Evolutionary conservation across 345 rosid genomes (phyloP).

Genomic region (Aquilaria malaccensis): DNA sequence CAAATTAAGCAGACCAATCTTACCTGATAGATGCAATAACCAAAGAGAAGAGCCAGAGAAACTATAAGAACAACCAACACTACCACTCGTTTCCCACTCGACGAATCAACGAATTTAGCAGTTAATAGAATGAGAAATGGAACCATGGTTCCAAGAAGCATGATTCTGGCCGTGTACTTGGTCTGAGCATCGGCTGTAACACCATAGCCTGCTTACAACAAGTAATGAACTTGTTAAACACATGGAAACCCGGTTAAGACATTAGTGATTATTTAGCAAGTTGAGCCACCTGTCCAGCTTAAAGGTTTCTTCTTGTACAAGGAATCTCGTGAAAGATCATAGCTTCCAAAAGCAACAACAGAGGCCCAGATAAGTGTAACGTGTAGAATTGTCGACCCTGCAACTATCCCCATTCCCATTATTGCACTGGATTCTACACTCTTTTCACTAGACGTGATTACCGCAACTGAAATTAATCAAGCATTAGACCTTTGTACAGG

Average conservation of each 20-base stretch:
- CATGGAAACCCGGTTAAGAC: no score
- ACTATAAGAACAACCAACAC: conserved; percentile 27
- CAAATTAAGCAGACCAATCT: neutral
- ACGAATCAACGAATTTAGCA: conserved; percentile 22
- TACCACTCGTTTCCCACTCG: conserved; percentile 15
- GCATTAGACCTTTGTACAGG: no score
- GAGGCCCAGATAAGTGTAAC: conserved; percentile 42
- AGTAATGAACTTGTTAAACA: no score
- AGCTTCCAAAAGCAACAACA: conserved; percentile 35
- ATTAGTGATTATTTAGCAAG: no score
- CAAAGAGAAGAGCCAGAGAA: conserved; percentile 18
- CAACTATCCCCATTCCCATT: conserved; percentile 37
- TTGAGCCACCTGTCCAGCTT: conserved; percentile 23
- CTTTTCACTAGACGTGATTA: conserved; percentile 19
- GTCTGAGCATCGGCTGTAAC: conserved; percentile 33
- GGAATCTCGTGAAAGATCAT: conserved; percentile 19
- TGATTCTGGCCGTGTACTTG: conserved; percentile 25
- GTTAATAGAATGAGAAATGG: conserved; percentile 38
- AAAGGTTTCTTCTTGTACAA: conserved; percentile 12
- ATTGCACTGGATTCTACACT: conserved; percentile 21
- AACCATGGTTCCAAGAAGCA: conserved; percentile 26
- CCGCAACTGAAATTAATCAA: conserved; percentile 20
- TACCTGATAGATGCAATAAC: conserved; percentile 41
- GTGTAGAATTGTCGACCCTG: conserved; percentile 38
- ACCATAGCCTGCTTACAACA: conserved; percentile 31